Percentiles rank a stretch among this genome's conserved stretches.
Evolutionary conservation across 1,139 yeast genomes (phyloP).

Genomic region (Yamadazyma kanchanaburiensis): DNA sequence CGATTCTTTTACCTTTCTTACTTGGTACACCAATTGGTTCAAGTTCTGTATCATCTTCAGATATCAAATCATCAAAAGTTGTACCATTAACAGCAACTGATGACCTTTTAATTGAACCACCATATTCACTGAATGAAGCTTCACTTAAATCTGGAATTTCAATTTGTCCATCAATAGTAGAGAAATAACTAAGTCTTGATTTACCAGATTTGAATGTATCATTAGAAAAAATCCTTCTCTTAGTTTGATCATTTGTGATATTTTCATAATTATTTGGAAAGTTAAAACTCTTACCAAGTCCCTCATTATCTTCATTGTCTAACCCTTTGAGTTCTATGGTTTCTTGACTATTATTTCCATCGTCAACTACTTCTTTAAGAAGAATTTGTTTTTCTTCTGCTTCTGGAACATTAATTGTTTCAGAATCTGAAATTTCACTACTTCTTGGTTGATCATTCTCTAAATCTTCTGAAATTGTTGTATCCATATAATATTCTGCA

Average conservation of each 20-base stretch:
- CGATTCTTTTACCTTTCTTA: slow-evolving; percentile 26
- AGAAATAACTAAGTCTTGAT: slow-evolving; percentile 24
- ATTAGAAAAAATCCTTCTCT: slow-evolving; percentile 13
- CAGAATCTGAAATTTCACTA: neutral
- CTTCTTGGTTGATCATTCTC: slow-evolving; percentile 3
- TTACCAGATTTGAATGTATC: slow-evolving; percentile 14
- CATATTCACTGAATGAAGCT: slow-evolving; percentile 18
- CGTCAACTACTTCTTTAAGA: slow-evolving; percentile 1
- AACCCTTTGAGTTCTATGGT: slow-evolving; percentile 9
- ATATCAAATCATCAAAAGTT: slow-evolving; percentile 25
- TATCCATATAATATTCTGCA: slow-evolving; percentile 10
- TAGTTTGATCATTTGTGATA: slow-evolving; percentile 30
- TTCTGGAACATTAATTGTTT: neutral
- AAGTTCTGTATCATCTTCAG: slow-evolving; percentile 18
- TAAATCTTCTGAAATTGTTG: slow-evolving; percentile 1
- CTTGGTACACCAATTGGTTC: slow-evolving; percentile 39
- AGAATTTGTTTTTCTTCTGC: slow-evolving; percentile 1
- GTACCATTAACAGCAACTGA: slow-evolving; percentile 24
- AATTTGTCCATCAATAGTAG: slow-evolving; percentile 34
- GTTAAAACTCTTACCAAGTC: slow-evolving; percentile 33
- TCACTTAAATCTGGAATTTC: slow-evolving; percentile 41
- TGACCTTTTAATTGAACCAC: slow-evolving; percentile 17
- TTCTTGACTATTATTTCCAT: slow-evolving; percentile 7
- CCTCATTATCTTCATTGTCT: slow-evolving; percentile 25
- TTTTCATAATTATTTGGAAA: slow-evolving; percentile 37